phyloP scores from a whole-genome alignment of 2,329 filamentous ascomycete genomes.

The Lasiodiplodia sp. region DNA sequence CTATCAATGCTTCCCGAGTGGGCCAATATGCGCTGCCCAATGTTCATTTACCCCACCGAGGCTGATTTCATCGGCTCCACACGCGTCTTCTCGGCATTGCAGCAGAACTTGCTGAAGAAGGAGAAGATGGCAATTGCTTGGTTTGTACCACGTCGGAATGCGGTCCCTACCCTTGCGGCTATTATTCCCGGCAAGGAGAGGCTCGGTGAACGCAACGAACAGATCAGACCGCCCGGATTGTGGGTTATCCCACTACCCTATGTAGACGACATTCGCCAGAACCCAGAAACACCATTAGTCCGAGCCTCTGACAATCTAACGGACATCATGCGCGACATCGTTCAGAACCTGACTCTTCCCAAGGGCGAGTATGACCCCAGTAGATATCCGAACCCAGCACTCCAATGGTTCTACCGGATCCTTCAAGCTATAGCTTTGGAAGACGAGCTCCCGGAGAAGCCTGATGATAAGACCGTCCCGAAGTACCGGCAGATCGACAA shows the following conservation, averaged over 20 bases:
- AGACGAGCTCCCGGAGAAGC: constrained; percentile 80
- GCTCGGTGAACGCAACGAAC: constrained; percentile 68
- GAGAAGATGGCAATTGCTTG: constrained; percentile 87
- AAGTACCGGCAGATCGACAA: constrained; percentile 90
- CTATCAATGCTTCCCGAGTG: constrained; percentile 76
- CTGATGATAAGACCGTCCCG: constrained; percentile 81
- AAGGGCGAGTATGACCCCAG: constrained; percentile 82
- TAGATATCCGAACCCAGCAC: constrained; percentile 85
- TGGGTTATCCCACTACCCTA: constrained; percentile 91
- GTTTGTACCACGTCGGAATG: constrained; percentile 84
- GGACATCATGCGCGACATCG: constrained; percentile 80
- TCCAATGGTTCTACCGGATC: constrained; percentile 98
- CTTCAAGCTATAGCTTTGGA: constrained; percentile 90
- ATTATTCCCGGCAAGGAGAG: constrained; percentile 77
- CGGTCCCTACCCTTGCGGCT: constrained; percentile 79
- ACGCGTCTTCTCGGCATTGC: constrained; percentile 88
- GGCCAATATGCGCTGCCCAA: constrained; percentile 85
- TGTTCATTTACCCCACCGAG: constrained; percentile 94
- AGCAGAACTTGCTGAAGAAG: constrained; percentile 81
- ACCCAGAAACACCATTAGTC: constrained; percentile 65
- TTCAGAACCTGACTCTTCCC: constrained; percentile 88
- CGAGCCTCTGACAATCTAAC: constrained; percentile 70
- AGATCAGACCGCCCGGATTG: constrained; percentile 79
- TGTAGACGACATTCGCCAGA: constrained; percentile 83
- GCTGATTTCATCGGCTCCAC: constrained; percentile 89